These are phyloP conservation scores for Royoungia palumana DNA, from an alignment of 768 basidiomycete genomes.

Conservation along the genomic window DNA sequence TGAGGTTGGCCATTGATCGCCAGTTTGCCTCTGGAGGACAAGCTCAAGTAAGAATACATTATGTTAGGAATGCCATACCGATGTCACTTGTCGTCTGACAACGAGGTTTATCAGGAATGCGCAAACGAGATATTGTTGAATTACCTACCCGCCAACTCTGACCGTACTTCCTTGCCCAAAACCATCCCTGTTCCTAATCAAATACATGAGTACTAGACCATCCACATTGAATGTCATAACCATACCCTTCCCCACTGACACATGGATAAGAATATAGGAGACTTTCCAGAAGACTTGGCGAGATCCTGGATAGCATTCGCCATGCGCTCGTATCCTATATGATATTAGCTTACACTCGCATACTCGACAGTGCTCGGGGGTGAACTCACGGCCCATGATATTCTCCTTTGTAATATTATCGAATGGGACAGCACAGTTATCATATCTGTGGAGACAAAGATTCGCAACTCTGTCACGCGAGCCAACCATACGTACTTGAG, in stretches of 20 bases:
- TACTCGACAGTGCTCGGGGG: not conserved
- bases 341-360: not conserved
- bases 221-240: not conserved
- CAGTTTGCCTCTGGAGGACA: conserved; percentile 40
- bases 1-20: conserved; percentile 48
- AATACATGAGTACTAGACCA: not conserved
- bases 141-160: conserved; percentile 62
- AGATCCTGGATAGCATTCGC: conserved; percentile 52
- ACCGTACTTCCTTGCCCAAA: conserved; percentile 57
- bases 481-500: conserved; percentile 45
- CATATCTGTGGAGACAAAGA: conserved; percentile 40
- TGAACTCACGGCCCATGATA: conserved; percentile 48
- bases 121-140: not conserved
- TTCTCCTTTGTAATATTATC: conserved; percentile 54
- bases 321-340: conserved; percentile 58
- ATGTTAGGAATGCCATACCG: conserved; percentile 22
- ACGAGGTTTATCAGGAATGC: conserved; percentile 2
- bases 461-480: not conserved
- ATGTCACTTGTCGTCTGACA: conserved; percentile 51
- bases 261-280: conserved; percentile 56
- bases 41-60: not conserved
- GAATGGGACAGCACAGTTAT: conserved; percentile 61
- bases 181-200: conserved; percentile 56
- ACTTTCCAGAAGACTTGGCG: conserved; percentile 44
- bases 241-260: conserved; percentile 69